Conservation (phyloP, 352 stramenopile genomes). For the Phytophthora megakarya region DNA sequence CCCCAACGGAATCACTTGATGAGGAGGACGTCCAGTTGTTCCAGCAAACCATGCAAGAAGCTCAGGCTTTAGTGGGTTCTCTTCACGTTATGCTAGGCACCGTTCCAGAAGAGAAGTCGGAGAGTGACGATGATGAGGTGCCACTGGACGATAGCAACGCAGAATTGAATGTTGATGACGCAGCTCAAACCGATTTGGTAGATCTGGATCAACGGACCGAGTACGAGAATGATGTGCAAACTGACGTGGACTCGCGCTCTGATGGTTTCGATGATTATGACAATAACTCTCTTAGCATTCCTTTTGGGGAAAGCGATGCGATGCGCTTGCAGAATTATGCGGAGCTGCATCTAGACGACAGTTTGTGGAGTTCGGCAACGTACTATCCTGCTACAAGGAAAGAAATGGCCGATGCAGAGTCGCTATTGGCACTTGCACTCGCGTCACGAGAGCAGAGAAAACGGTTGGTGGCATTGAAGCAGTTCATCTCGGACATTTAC, state of each 20-base stretch:
- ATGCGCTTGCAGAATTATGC: slow-evolving; percentile 34
- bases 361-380: slow-evolving; percentile 37
- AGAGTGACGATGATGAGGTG: slow-evolving; percentile 14
- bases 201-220: slow-evolving; percentile 10
- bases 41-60: slow-evolving; percentile 35
- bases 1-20: slow-evolving; percentile 17
- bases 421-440: slow-evolving; percentile 34
- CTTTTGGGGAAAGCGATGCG: slow-evolving; percentile 29
- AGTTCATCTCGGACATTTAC: slow-evolving; percentile 76
- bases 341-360: slow-evolving; percentile 41
- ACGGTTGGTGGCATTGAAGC: slow-evolving; percentile 54
- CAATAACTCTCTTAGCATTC: slow-evolving; percentile 5
- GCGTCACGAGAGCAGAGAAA: slow-evolving; percentile 58
- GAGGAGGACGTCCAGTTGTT: slow-evolving; percentile 30
- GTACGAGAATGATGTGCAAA: slow-evolving; percentile 5
- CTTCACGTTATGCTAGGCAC: slow-evolving; percentile 35
- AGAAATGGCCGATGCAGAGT: slow-evolving; percentile 13
- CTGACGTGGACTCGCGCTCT: neutral
- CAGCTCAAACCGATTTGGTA: slow-evolving; percentile 9
- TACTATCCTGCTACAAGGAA: slow-evolving; percentile 33
- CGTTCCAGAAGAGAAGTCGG: slow-evolving; percentile 23
- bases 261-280: slow-evolving; percentile 3
- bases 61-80: slow-evolving; percentile 33
- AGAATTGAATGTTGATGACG: slow-evolving; percentile 10
- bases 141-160: neutral